Conservation (phyloP, 371 early-diverging fungal genomes). For the Apophysomyces elegans region DNA sequence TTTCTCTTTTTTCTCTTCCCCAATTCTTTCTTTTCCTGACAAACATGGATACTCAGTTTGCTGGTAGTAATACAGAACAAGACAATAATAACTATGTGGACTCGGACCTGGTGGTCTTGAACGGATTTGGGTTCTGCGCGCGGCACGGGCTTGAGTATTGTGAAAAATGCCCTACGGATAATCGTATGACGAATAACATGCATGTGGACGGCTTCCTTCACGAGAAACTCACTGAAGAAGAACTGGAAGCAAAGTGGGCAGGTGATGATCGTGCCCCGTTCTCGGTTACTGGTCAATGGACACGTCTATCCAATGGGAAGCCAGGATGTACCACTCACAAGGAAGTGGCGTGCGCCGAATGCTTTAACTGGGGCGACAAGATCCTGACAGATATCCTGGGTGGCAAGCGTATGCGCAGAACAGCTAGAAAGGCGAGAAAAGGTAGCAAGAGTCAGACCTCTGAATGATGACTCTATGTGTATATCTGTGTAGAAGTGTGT, state of each 20-base stretch:
- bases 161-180: slow-evolving; percentile 50
- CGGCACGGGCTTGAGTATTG: slow-evolving; percentile 52
- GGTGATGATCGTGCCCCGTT: slow-evolving; percentile 55
- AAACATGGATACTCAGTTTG: slow-evolving; percentile 6
- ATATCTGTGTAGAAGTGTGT: not conserved
- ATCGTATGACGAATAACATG: slow-evolving; percentile 45
- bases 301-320: slow-evolving; percentile 41
- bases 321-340: slow-evolving; percentile 51
- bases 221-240: slow-evolving; percentile 41
- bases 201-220: slow-evolving; percentile 44
- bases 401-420: slow-evolving; percentile 13
- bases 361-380: slow-evolving; percentile 53
- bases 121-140: slow-evolving; percentile 43
- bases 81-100: slow-evolving; percentile 46
- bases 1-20: slow-evolving; percentile 4
- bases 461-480: not conserved
- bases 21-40: not conserved
- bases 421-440: not conserved
- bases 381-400: slow-evolving; percentile 35
- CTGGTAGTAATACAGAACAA: slow-evolving; percentile 18
- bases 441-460: not conserved
- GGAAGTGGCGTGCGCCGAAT: slow-evolving; percentile 46
- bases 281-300: slow-evolving; percentile 11
- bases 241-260: slow-evolving; percentile 45
- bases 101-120: slow-evolving; percentile 36